Evolutionary conservation across 1,284 basidiomycete species (phyloP).

Genomic region (Ceratobasidium sp.): DNA sequence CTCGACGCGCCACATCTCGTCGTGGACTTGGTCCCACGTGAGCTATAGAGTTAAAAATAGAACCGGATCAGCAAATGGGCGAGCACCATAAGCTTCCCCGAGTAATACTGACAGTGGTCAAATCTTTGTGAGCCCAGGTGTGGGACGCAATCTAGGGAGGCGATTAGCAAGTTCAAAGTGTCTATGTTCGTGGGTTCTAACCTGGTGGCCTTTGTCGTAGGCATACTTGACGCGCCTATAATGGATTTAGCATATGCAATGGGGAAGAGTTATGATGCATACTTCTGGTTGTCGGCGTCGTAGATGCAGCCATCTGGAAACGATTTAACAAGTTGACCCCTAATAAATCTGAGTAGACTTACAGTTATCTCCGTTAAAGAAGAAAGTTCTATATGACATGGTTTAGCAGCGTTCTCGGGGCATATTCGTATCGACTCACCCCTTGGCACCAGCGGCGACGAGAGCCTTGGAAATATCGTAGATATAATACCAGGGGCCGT

Average conservation of each 20-base stretch:
- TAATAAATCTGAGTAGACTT: not conserved
- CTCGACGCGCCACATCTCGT: conserved; percentile 41
- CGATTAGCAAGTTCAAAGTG: conserved; percentile 2
- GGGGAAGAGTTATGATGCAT: not conserved
- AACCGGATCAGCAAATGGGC: not conserved
- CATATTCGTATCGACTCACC: conserved; percentile 14
- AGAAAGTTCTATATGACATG: not conserved
- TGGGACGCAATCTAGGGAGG: conserved; percentile 46
- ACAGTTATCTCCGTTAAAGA: conserved; percentile 40
- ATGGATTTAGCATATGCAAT: not conserved
- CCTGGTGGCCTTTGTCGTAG: conserved; percentile 47
- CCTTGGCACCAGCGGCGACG: conserved; percentile 46
- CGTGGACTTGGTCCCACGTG: conserved; percentile 45
- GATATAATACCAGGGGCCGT: conserved; percentile 47
- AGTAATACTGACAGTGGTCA: conserved; percentile 22
- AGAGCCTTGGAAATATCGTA: conserved; percentile 40
- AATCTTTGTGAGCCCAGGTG: conserved; percentile 39
- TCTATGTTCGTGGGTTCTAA: conserved; percentile 9
- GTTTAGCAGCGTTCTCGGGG: not conserved
- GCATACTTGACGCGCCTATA: conserved; percentile 39
- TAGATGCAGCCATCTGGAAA: conserved; percentile 46
- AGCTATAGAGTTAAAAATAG: conserved; percentile 21
- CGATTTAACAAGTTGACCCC: not conserved
- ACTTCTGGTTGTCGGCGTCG: conserved; percentile 41
- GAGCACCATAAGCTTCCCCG: not conserved